Evolutionary conservation across 345 rosid genomes (phyloP).

Genomic region (Rhodamnia argentea): DNA sequence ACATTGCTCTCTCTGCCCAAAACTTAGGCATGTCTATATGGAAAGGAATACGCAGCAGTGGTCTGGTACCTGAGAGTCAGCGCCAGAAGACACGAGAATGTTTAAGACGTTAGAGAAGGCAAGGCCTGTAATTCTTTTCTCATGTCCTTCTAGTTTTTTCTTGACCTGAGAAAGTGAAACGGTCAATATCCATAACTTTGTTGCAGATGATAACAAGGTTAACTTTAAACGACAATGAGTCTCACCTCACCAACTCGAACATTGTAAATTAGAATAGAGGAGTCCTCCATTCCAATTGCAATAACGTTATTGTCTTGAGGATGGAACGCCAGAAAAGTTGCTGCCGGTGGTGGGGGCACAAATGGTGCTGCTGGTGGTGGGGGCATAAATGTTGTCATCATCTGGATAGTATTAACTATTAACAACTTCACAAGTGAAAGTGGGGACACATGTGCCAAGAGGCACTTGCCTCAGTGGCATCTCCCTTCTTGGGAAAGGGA

Average conservation of each 20-base stretch:
- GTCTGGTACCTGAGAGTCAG: conserved; percentile 51
- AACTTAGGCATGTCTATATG: not conserved
- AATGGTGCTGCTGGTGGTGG: conserved; percentile 77
- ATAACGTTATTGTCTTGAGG: conserved; percentile 63
- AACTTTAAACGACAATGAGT: not conserved
- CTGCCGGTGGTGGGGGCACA: conserved; percentile 82
- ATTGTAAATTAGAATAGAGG: conserved; percentile 58
- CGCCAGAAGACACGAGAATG: conserved; percentile 81
- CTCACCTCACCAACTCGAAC: conserved; percentile 61
- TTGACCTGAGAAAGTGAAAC: conserved; percentile 34
- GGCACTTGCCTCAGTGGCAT: not conserved
- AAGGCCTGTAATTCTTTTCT: conserved; percentile 77
- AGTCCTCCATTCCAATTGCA: conserved; percentile 89
- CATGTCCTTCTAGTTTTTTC: conserved; percentile 64
- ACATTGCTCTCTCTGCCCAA: not conserved
- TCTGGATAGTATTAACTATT: conserved; percentile 26
- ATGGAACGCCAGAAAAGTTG: conserved; percentile 72
- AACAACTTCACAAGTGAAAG: not conserved
- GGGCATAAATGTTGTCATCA: conserved; percentile 70
- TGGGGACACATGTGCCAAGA: not conserved
- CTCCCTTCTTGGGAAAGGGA: not conserved
- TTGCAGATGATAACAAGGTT: not conserved
- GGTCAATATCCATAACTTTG: not conserved
- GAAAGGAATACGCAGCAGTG: not conserved
- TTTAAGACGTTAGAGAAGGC: conserved; percentile 61